Evolutionary conservation across 1,284 basidiomycete species (phyloP).

Genomic region (Microbotryum lychnidis-dioicae): DNA sequence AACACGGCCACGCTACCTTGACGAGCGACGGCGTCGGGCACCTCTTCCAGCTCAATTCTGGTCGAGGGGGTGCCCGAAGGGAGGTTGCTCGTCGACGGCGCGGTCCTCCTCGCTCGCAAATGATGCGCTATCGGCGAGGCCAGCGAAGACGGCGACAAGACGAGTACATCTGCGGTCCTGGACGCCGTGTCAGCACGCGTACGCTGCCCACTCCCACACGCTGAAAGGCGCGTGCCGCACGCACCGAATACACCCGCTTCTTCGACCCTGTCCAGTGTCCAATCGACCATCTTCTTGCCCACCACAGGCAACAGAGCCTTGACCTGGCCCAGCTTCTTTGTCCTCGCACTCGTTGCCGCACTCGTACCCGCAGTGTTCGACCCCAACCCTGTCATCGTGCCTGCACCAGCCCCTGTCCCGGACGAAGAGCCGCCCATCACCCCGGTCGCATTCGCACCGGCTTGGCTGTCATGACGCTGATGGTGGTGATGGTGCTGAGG

Average conservation of each 20-base stretch:
- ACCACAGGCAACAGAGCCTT: constrained; percentile 81
- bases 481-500: background rate
- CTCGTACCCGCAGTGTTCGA: too few relatives aligned
- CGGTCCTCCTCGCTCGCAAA: constrained; percentile 26
- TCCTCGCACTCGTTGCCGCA: too few relatives aligned
- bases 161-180: constrained; percentile 58
- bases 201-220: background rate
- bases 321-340: constrained; percentile 35
- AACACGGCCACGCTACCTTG: constrained; percentile 22
- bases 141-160: constrained; percentile 55
- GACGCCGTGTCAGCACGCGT: background rate
- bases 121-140: constrained; percentile 28
- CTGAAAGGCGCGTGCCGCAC: constrained; percentile 16
- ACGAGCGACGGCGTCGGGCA: constrained; percentile 26
- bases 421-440: too few relatives aligned
- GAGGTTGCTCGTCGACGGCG: constrained; percentile 7
- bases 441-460: too few relatives aligned
- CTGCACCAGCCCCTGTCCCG: too few relatives aligned
- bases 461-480: too few relatives aligned
- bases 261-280: constrained; percentile 75
- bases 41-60: constrained; percentile 31
- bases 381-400: background rate
- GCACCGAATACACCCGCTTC: constrained; percentile 73
- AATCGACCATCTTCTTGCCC: constrained; percentile 79
- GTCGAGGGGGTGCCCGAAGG: constrained; percentile 8